Evolutionary conservation across 441 rosid genomes (phyloP), one percentile per base, ranked within the genome.

Genomic region (Arabidopsis lyrata): DNA sequence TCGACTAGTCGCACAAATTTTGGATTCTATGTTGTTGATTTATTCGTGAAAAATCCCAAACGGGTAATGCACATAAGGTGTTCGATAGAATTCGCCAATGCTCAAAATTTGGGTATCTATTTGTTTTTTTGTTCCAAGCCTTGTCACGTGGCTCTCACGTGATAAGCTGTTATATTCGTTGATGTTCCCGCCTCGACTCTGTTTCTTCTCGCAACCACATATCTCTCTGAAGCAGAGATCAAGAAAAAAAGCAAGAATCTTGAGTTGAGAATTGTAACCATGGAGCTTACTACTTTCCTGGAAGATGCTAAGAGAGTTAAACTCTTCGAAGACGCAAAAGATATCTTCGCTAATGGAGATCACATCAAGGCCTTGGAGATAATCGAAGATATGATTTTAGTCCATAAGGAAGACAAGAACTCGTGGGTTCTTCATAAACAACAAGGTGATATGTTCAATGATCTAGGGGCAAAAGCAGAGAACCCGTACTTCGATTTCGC

Each of bases 351-450:
- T 1, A 20, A 52, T 3, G 58, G 58, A 34, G 35, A 52, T 0
- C 13, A 22, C 60, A 47, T 0, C 44, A 57, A 66, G 42, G 77
- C 72, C 42, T 39, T 74, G 54, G 61, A 39, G 52, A 27, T 57
- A 1, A 0, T 58, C 10, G 78, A 48, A n/a, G 53, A 74, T 24
- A 2, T 27, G 42, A 8, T 73, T 11, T 9, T 10, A 3, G 11
- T 2, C 11, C 13, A 52, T 13, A 15, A 2, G 2, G 7, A 59
- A 45, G 32, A 48, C 29, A 14, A 10, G 12, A 4, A 7, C 38
- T n/a, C 63, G 45, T 20, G 18, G 14, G 0, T 13, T 52, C 49
- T 68, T 35, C 57, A 11, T 16, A 0, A 0, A n/a, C n/a, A 49
- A 8, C 47, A 75, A 68, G 78, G 58, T 44, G 1, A 5, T 0